phyloP scores from a whole-genome alignment of 192 early-diverging fungal species.

The Spinellus fusiger region DNA sequence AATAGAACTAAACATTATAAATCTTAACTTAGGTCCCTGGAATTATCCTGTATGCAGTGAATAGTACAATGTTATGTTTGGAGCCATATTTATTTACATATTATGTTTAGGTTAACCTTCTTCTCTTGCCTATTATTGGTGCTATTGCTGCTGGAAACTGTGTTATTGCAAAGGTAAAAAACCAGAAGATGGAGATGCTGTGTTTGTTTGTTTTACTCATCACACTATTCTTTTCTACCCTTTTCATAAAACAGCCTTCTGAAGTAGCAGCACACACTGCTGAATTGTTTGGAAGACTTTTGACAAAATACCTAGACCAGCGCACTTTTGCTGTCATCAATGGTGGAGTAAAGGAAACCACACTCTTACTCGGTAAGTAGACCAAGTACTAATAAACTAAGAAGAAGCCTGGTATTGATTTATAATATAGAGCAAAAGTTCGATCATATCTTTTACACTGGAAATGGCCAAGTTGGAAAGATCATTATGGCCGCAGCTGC shows the following conservation, averaged over 20 bases:
- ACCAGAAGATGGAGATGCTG: neutral
- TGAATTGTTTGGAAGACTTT: conserved; percentile 48
- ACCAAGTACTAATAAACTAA: conserved; percentile 37
- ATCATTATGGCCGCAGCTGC: conserved; percentile 76
- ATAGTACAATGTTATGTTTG: neutral
- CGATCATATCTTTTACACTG: conserved; percentile 91
- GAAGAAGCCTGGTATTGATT: conserved; percentile 45
- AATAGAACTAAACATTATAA: conserved; percentile 33
- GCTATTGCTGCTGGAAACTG: conserved; percentile 92
- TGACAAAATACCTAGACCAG: conserved; percentile 75
- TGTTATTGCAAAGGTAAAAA: conserved; percentile 53
- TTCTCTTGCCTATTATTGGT: conserved; percentile 68
- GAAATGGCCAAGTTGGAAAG: conserved; percentile 68
- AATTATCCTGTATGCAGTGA: conserved; percentile 36
- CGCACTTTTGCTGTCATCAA: conserved; percentile 62
- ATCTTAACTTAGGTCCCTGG: conserved; percentile 45
- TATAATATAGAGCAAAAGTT: conserved; percentile 61
- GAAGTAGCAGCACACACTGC: conserved; percentile 73
- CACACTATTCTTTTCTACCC: neutral
- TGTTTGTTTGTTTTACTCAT: neutral
- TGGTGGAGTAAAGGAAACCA: conserved; percentile 74
- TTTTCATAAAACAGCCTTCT: conserved; percentile 49
- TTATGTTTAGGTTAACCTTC: conserved; percentile 43
- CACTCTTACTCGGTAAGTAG: conserved; percentile 34
- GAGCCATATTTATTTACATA: neutral